These are phyloP conservation scores for Mycena rosella DNA, from an alignment of 768 basidiomycete genomes.

Conservation along the genomic window DNA sequence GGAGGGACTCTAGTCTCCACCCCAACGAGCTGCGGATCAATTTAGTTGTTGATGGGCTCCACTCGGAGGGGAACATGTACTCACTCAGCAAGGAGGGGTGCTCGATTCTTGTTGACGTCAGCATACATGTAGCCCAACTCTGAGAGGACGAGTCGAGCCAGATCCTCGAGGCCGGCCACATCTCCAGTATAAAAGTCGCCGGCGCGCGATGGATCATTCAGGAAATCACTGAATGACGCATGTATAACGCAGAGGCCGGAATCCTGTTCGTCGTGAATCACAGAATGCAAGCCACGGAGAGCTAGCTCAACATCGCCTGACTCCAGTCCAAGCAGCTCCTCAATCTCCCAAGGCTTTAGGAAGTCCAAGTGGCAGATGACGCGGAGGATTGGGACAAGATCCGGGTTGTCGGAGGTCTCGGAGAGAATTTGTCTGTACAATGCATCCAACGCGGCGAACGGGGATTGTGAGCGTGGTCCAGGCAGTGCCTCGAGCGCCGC, in stretches of 20 bases:
- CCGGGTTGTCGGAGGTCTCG: neutral
- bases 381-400: conserved; percentile 6
- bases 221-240: conserved; percentile 9
- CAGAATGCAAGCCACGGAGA: conserved; percentile 11
- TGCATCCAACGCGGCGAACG: too few species aligned
- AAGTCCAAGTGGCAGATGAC: neutral
- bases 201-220: neutral
- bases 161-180: neutral
- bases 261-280: neutral
- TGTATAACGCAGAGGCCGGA: neutral
- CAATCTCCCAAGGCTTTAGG: neutral
- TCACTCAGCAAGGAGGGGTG: neutral
- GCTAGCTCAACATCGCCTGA: neutral
- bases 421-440: too few species aligned
- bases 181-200: neutral
- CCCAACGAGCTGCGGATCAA: neutral
- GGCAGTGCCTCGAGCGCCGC: too few species aligned
- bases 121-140: conserved; percentile 2
- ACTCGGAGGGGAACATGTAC: too few species aligned
- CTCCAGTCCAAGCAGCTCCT: neutral
- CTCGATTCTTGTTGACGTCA: neutral
- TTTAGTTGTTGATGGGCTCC: neutral
- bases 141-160: neutral
- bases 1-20: too few species aligned
- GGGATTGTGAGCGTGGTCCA: too few species aligned